Base-by-base conservation (phyloP, 441 rosid genomes). In the Populus hybrid region DNA sequence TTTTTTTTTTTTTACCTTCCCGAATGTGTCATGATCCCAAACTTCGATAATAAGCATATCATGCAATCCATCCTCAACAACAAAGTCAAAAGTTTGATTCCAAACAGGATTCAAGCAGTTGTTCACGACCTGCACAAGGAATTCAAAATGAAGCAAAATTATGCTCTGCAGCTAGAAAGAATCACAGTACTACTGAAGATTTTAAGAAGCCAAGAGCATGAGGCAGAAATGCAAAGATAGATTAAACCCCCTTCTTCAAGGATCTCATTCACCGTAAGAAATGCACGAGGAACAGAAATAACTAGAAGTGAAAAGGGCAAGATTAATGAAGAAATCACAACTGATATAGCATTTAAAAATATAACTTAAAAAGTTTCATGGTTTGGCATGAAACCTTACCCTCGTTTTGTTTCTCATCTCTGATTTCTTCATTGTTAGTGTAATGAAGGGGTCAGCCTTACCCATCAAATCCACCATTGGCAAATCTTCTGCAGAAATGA, bases 1-100 rank as follows among this genome's bases (percentile, higher is more conserved):
- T 35, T 32, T 82, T 26, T 42, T 42, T 36, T 82, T 50, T 50
- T 16, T 40, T 89, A 95, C 99, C 97, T 95, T 95, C 79, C 99
- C 97, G 80, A 94, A 95, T 65, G 98, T 93, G 88, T 96, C 98
- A 36, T 97, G 99, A 84, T 97, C 99, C 89, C 89, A 94, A 24
- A 97, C 85, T 90, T 97, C 99, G 70, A 89, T 84, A 38, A 94
- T 88, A 73, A 97, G 89, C 97, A 97, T 90, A 76, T 97, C 99
- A 77, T 93, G 99, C 72, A 93, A 90, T 76, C 97, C 99, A 75
- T 94, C 98, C 87, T 96, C 99, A 35, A 94, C 96, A 71, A 96
- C 97, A 74, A 94, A 93, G 84, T 94, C 99, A 84, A 94, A 94
- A 66, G 98, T 94, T 81, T 94, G 98, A 85, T 94, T 91, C 99